Percentiles rank a stretch among this genome's conserved stretches.
Conservation (phyloP, 352 stramenopile species). For the Phytophthora pluvialis region DNA sequence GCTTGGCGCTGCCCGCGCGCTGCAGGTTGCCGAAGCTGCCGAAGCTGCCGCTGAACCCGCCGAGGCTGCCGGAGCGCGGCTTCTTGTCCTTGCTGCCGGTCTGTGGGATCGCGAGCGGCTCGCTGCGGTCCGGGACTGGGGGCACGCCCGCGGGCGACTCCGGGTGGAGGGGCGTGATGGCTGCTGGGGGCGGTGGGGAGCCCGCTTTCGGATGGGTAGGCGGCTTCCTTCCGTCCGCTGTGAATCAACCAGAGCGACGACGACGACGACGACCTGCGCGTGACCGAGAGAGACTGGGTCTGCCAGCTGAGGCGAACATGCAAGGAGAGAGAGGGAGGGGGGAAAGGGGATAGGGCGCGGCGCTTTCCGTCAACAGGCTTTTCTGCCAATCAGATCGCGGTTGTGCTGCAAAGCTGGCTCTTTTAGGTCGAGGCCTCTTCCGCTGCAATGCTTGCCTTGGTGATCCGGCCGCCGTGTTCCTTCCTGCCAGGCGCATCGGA, state of each 20-base stretch:
- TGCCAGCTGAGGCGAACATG: slow-evolving; percentile 5
- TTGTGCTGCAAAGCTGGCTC: slow-evolving; percentile 15
- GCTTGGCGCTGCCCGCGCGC: slow-evolving; percentile 20
- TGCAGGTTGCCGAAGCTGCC: slow-evolving; percentile 37
- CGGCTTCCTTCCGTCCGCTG: background rate
- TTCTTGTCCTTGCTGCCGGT: slow-evolving; percentile 13
- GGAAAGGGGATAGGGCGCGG: slow-evolving; percentile 14
- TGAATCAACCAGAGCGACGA: background rate
- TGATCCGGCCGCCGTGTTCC: background rate
- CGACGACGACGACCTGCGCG: slow-evolving; percentile 13
- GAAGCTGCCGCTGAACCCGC: slow-evolving; percentile 16
- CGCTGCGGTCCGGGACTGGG: slow-evolving; percentile 21
- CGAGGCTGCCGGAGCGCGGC: slow-evolving; percentile 23
- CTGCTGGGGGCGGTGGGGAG: slow-evolving; percentile 5
- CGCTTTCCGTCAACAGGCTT: slow-evolving; percentile 18
- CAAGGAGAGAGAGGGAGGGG: slow-evolving; percentile 22
- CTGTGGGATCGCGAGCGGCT: slow-evolving; percentile 23
- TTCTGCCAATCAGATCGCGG: slow-evolving; percentile 12
- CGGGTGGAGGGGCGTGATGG: slow-evolving; percentile 22
- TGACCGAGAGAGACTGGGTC: slow-evolving; percentile 31
- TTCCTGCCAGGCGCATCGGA: slow-evolving; percentile 4
- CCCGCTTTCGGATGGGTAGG: too few species aligned
- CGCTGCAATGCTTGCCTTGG: background rate
- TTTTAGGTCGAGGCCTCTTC: slow-evolving; percentile 4
- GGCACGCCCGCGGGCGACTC: slow-evolving; percentile 13